These are phyloP conservation scores for Scolecobasidium constrictum DNA, from an alignment of 2,329 filamentous ascomycete species.

Conservation along the genomic window DNA sequence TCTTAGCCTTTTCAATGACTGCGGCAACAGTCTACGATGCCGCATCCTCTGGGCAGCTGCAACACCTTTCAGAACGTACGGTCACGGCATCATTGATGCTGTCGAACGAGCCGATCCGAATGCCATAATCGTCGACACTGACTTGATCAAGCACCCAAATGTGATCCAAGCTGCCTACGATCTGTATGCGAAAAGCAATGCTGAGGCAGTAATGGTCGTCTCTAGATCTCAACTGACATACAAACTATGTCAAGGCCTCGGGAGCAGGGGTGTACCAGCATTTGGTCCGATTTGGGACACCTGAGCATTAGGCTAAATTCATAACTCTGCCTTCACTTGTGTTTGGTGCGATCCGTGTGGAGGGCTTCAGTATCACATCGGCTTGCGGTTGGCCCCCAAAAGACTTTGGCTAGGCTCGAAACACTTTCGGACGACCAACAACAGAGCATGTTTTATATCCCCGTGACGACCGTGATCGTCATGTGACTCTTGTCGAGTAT, in stretches of 20 bases:
- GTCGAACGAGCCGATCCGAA: constrained; percentile 17
- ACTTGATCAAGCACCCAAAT: constrained; percentile 42
- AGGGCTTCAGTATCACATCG: no score
- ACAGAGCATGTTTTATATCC: no score
- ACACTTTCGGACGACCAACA: no score
- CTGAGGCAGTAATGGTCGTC: constrained; percentile 25
- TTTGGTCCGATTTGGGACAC: constrained; percentile 28
- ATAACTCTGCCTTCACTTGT: no score
- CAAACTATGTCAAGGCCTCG: constrained; percentile 20
- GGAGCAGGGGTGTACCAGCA: constrained; percentile 21
- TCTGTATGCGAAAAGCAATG: constrained; percentile 17
- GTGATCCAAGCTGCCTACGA: constrained; percentile 21
- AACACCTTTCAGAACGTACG: constrained; percentile 10
- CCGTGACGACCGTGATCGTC: no score
- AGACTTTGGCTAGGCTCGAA: no score
- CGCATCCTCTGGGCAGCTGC: constrained; percentile 12
- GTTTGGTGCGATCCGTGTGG: no score
- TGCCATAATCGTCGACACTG: constrained; percentile 24
- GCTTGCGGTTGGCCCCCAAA: no score
- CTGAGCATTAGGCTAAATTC: no score
- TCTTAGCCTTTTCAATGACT: constrained; percentile 11
- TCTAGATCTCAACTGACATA: constrained; percentile 23
- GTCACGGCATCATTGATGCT: constrained; percentile 9
- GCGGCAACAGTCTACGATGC: constrained; percentile 1
- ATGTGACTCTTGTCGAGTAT: no score